phyloP scores from a whole-genome alignment of 2,329 filamentous ascomycete species.

The Aspergillus persii region DNA sequence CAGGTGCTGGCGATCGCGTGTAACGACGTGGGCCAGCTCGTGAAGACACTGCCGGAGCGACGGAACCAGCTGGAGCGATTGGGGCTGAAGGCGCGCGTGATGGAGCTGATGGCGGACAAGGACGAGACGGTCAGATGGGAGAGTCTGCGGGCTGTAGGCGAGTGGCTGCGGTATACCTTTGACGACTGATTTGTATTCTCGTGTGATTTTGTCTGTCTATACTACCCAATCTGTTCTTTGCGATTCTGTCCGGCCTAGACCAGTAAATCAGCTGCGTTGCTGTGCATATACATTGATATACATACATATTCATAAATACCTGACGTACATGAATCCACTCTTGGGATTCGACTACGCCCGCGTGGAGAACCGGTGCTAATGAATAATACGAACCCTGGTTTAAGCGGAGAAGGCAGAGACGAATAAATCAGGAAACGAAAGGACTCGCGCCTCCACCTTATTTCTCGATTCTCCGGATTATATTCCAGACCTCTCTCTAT shows the following conservation, averaged over 20 bases:
- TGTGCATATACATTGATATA: too few relatives aligned
- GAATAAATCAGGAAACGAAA: too few relatives aligned
- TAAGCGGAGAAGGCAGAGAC: too few relatives aligned
- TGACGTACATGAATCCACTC: too few relatives aligned
- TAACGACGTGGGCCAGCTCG: constrained; percentile 84
- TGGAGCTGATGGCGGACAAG: constrained; percentile 88
- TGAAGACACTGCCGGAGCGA: constrained; percentile 86
- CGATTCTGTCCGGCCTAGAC: too few relatives aligned
- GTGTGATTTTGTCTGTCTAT: constrained; percentile 16
- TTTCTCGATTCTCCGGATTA: too few relatives aligned
- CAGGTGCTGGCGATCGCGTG: constrained; percentile 87
- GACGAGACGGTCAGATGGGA: constrained; percentile 92
- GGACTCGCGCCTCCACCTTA: too few relatives aligned
- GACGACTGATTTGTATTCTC: constrained; percentile 41
- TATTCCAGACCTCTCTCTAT: too few relatives aligned
- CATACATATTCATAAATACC: too few relatives aligned
- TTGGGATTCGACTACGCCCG: neutral
- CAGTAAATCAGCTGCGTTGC: too few relatives aligned
- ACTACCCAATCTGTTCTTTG: constrained; percentile 19
- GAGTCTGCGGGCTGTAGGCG: constrained; percentile 78
- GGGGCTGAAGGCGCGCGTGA: constrained; percentile 80
- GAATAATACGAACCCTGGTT: too few relatives aligned
- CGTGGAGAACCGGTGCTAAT: neutral
- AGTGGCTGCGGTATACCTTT: constrained; percentile 72
- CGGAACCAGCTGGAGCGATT: constrained; percentile 75